Conservation (phyloP, 306 rosid species). For the Betula pendula region DNA sequence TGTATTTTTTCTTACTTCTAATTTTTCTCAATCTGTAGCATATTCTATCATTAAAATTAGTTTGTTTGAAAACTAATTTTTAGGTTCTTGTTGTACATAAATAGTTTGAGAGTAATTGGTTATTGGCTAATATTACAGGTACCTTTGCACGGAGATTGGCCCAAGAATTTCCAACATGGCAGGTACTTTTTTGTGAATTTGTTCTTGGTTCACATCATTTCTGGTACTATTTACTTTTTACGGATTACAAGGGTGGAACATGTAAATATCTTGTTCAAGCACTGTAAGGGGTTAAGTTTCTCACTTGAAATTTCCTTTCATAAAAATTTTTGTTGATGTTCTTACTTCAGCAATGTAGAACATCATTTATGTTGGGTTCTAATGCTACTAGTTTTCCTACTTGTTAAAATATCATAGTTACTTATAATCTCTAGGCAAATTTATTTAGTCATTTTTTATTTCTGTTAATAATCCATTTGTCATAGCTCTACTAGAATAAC, state of each 20-base stretch:
- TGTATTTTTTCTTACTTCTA: neutral
- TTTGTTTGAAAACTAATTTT: neutral
- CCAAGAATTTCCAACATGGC: slow-evolving; percentile 86
- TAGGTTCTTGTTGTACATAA: neutral
- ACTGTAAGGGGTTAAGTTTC: neutral
- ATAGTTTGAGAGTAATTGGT: slow-evolving; percentile 21
- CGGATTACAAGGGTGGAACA: neutral
- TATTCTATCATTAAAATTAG: neutral
- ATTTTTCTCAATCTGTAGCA: neutral
- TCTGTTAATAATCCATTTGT: neutral
- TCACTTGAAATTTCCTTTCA: neutral
- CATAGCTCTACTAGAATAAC: neutral
- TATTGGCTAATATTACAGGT: slow-evolving; percentile 52
- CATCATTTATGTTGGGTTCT: neutral
- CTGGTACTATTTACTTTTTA: neutral
- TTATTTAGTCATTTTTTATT: neutral
- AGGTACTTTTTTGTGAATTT: slow-evolving; percentile 59
- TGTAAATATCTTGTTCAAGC: slow-evolving; percentile 13
- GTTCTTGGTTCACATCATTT: slow-evolving; percentile 4
- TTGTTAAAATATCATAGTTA: neutral
- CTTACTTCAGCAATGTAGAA: neutral
- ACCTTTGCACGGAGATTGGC: slow-evolving; percentile 87
- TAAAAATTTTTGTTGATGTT: neutral
- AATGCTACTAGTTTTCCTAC: neutral
- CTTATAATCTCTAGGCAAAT: neutral